Evolutionary conservation across 495 filamentous ascomycete species (phyloP).

Genomic region (Annulohypoxylon stygium): DNA sequence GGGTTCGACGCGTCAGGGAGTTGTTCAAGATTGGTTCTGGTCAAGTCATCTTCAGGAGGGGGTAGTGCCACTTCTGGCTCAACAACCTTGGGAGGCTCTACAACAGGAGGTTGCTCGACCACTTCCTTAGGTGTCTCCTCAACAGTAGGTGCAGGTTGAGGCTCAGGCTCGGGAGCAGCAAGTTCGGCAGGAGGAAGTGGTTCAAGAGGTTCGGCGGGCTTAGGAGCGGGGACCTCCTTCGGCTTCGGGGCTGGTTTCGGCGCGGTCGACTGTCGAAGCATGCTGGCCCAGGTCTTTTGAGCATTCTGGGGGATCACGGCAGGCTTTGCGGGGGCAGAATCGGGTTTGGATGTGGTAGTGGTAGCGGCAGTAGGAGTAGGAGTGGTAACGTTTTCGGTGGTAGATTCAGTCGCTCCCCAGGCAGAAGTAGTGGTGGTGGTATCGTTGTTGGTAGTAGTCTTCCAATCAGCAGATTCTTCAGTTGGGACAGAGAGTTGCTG

Average conservation of each 20-base stretch:
- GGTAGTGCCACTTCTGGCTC: constrained; percentile 68
- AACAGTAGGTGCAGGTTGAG: constrained; percentile 51
- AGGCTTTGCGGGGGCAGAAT: constrained; percentile 49
- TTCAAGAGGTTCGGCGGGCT: constrained; percentile 57
- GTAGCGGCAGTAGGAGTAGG: constrained; percentile 34
- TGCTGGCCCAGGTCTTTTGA: constrained; percentile 70
- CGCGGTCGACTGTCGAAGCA: constrained; percentile 62
- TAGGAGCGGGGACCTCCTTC: constrained; percentile 58
- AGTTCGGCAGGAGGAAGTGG: constrained; percentile 55
- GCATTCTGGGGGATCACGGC: constrained; percentile 51
- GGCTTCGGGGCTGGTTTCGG: constrained; percentile 61
- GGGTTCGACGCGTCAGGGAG: constrained; percentile 83
- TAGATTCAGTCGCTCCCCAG: constrained; percentile 41
- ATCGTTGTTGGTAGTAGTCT: constrained; percentile 51
- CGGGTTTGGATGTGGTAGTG: constrained; percentile 34
- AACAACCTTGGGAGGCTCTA: constrained; percentile 53
- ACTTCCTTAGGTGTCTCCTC: constrained; percentile 51
- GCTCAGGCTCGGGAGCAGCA: constrained; percentile 51
- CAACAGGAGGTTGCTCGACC: constrained; percentile 48
- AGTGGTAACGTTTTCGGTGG: constrained; percentile 38
- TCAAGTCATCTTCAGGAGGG: constrained; percentile 86
- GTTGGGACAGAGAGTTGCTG: constrained; percentile 63
- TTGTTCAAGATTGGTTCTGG: constrained; percentile 90
- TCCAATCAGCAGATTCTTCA: constrained; percentile 60
- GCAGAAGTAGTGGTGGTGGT: constrained; percentile 45